A percentile compares a stretch with the other conserved stretches of the same genome.
Evolutionary conservation across 805 yeast genomes (phyloP).

Genomic region (Spathaspora girioi): DNA sequence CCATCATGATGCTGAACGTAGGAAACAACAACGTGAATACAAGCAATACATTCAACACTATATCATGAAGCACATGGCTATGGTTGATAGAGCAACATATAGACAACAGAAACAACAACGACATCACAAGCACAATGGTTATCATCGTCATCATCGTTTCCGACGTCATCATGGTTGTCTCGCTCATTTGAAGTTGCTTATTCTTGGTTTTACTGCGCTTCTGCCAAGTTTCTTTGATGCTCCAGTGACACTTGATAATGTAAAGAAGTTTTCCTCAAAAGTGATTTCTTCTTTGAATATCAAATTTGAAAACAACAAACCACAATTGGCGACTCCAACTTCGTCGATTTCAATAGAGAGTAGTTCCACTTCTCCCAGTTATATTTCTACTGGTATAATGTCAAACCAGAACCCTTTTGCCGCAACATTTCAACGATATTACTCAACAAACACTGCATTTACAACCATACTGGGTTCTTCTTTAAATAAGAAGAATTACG

Average conservation of each 20-base stretch:
- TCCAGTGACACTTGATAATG: constrained; percentile 1
- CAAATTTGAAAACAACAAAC: background rate
- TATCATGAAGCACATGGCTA: constrained; percentile 4
- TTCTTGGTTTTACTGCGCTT: constrained; percentile 4
- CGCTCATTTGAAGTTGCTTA: background rate
- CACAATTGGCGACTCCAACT: background rate
- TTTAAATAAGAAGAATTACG: background rate
- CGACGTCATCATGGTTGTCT: background rate
- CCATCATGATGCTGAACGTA: constrained; percentile 26
- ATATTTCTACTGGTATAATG: background rate
- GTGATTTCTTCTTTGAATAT: constrained; percentile 2
- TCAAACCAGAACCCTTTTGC: background rate
- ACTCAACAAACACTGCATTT: background rate
- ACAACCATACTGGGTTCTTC: background rate
- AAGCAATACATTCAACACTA: constrained; percentile 5
- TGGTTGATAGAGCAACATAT: constrained; percentile 1
- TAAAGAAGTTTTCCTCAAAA: constrained; percentile 2
- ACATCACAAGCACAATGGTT: background rate
- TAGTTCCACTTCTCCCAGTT: background rate
- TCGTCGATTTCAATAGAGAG: background rate
- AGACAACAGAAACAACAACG: background rate
- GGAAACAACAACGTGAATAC: constrained; percentile 7
- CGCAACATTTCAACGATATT: background rate
- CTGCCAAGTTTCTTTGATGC: constrained; percentile 2
- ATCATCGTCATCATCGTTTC: background rate